Conservation (phyloP, 2,329 filamentous ascomycete genomes). For the Pyrenochaeta sp. region DNA sequence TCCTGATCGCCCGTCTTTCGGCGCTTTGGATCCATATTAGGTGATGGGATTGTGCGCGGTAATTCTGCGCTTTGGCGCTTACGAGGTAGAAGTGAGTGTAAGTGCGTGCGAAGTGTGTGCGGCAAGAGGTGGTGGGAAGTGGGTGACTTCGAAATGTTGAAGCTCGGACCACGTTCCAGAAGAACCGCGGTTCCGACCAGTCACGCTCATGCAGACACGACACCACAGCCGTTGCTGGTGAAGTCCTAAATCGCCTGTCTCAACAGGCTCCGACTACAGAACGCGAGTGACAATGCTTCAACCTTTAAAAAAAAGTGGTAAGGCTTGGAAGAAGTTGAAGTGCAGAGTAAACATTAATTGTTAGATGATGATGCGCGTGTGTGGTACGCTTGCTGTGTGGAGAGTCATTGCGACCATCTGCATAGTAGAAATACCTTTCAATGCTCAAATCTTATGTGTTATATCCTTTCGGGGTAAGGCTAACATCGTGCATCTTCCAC, state of each 20-base stretch:
- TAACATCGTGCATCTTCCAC: background rate
- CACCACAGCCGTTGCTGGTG: background rate
- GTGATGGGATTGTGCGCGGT: background rate
- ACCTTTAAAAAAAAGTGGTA: too few relatives aligned
- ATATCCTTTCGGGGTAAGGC: background rate
- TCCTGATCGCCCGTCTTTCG: constrained; percentile 37
- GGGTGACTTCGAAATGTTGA: constrained; percentile 13
- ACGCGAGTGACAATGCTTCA: too few relatives aligned
- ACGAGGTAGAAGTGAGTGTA: background rate
- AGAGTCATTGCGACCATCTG: too few relatives aligned
- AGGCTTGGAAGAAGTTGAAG: too few relatives aligned
- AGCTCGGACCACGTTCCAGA: constrained; percentile 17
- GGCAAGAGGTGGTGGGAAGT: background rate
- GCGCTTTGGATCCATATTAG: constrained; percentile 40
- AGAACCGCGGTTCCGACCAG: background rate
- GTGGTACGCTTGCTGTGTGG: too few relatives aligned
- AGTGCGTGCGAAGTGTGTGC: constrained; percentile 1
- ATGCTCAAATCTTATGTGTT: background rate
- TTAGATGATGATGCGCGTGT: too few relatives aligned
- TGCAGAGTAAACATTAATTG: too few relatives aligned
- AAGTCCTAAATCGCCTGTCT: too few relatives aligned
- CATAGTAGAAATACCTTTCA: too few relatives aligned
- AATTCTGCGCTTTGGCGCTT: background rate
- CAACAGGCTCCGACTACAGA: too few relatives aligned
- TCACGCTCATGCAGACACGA: background rate